These are phyloP conservation scores for Barnettozyma californica DNA, from an alignment of 805 yeast genomes.

Conservation along the genomic window DNA sequence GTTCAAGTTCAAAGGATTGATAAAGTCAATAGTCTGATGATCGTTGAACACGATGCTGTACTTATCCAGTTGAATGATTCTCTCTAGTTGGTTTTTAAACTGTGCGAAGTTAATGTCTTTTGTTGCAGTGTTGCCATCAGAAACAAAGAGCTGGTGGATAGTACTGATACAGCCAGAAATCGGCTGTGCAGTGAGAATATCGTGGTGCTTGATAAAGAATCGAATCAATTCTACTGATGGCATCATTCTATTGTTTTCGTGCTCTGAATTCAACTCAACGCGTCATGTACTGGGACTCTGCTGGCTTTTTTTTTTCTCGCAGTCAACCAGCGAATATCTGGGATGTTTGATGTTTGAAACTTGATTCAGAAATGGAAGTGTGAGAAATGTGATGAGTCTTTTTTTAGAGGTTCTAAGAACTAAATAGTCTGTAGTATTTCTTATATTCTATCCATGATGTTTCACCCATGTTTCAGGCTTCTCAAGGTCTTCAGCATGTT, in stretches of 20 bases:
- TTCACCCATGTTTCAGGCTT: not conserved
- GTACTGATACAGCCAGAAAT: slow-evolving; percentile 13
- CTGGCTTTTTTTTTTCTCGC: not conserved
- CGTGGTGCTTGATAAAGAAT: slow-evolving; percentile 11
- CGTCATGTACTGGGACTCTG: not conserved
- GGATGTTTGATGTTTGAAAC: not conserved
- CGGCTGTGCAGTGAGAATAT: slow-evolving; percentile 11
- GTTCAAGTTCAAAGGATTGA: slow-evolving; percentile 14
- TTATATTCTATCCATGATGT: not conserved
- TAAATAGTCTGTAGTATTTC: not conserved
- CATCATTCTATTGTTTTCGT: not conserved
- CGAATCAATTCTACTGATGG: slow-evolving; percentile 1
- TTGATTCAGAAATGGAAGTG: not conserved
- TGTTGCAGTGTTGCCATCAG: not conserved
- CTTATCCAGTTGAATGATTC: slow-evolving; percentile 11
- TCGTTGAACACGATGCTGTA: slow-evolving; percentile 5
- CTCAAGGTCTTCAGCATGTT: not conserved
- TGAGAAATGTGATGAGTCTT: not conserved
- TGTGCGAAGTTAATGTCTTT: slow-evolving; percentile 1
- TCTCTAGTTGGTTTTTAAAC: slow-evolving; percentile 7
- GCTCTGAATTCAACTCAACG: not conserved
- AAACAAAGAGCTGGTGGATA: slow-evolving; percentile 13
- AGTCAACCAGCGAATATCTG: not conserved
- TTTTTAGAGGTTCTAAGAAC: not conserved
- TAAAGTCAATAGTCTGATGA: slow-evolving; percentile 10